These are phyloP conservation scores for Alliaria petiolata DNA, from an alignment of 345 rosid genomes.

Conservation along the genomic window DNA sequence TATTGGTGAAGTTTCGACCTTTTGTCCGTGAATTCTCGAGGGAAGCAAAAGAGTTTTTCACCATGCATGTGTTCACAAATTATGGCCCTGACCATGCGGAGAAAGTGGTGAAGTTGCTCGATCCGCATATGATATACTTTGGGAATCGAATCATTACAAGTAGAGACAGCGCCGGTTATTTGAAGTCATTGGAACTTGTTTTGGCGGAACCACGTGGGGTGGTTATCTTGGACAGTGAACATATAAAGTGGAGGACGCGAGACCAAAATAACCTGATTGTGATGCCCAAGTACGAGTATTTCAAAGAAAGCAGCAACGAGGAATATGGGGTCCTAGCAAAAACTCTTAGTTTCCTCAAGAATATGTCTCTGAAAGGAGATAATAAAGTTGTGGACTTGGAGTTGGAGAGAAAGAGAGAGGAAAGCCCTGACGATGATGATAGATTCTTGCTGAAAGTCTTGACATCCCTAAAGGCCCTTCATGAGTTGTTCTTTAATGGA, in stretches of 20 bases:
- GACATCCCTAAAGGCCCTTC: background rate
- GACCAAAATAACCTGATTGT: background rate
- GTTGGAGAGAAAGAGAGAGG: background rate
- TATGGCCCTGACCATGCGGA: background rate
- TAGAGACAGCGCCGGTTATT: background rate
- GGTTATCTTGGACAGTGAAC: slow-evolving; percentile 1
- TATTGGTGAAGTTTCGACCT: slow-evolving; percentile 2
- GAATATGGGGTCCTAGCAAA: background rate
- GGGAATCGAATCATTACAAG: background rate
- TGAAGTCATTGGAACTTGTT: slow-evolving; percentile 7
- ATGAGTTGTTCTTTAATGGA: background rate
- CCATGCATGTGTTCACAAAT: slow-evolving; percentile 11
- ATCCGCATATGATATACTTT: slow-evolving; percentile 8
- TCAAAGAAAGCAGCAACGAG: background rate
- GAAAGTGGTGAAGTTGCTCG: slow-evolving; percentile 4
- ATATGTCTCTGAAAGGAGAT: background rate
- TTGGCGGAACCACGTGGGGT: background rate
- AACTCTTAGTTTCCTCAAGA: background rate
- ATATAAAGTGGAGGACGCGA: background rate
- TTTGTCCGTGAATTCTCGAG: background rate
- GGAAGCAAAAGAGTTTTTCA: background rate
- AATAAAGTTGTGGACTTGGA: background rate
- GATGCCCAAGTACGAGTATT: background rate
- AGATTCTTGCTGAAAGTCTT: background rate
- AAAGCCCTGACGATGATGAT: background rate